Conservation (phyloP, 495 filamentous ascomycete species). For the Neurospora sp. region DNA sequence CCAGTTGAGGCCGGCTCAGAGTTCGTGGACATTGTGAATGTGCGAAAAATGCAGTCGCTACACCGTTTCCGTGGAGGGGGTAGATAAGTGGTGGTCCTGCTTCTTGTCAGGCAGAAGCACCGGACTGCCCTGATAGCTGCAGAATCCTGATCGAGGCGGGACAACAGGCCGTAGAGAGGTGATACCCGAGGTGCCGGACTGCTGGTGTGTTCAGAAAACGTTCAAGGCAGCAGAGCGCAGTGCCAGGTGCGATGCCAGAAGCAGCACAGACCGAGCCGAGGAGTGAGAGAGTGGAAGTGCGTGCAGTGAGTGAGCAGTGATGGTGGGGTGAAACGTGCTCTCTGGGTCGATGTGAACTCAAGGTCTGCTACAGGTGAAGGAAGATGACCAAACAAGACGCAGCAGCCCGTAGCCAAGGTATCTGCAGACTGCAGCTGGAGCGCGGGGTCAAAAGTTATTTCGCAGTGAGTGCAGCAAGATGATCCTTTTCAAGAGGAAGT, state of each 20-base stretch:
- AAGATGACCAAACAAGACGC: neutral
- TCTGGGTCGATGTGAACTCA: neutral
- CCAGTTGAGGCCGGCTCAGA: neutral
- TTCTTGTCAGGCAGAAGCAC: neutral
- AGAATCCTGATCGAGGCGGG: constrained; percentile 1
- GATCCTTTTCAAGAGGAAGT: neutral
- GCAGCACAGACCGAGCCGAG: neutral
- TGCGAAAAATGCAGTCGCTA: neutral
- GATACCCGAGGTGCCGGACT: neutral
- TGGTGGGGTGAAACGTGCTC: neutral
- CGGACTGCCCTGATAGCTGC: neutral
- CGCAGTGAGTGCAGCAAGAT: neutral
- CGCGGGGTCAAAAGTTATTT: neutral
- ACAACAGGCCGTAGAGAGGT: neutral
- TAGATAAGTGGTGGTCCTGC: neutral
- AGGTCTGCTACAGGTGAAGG: neutral
- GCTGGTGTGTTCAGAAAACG: neutral
- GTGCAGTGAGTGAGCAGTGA: neutral
- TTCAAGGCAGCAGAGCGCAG: neutral
- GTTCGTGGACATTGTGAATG: neutral
- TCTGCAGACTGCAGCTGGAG: neutral
- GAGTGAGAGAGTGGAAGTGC: neutral
- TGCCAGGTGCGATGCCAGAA: neutral
- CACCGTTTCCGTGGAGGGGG: neutral
- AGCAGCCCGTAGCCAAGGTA: neutral